Conservation (phyloP, 768 basidiomycete genomes). For the Crassisporium funariophilum region DNA sequence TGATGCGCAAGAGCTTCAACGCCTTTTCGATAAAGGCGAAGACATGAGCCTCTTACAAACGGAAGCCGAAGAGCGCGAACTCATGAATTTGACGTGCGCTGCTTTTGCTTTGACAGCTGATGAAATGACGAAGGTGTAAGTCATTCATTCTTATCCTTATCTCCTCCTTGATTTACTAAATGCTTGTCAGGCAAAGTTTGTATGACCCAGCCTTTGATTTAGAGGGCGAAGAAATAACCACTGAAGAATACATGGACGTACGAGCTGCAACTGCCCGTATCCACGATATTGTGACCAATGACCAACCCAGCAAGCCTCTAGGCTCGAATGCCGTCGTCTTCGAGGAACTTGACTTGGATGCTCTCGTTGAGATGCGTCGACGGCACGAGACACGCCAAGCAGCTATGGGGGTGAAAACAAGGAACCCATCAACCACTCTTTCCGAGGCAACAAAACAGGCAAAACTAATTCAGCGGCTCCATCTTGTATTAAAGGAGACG, state of each 20-base stretch:
- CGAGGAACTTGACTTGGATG: conserved; percentile 15
- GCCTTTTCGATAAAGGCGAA: not conserved
- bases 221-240: not conserved
- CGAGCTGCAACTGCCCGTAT: not conserved
- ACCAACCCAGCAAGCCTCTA: conserved; percentile 1
- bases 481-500: conserved; percentile 10
- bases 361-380: conserved; percentile 11
- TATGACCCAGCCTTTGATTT: not conserved
- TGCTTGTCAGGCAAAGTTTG: not conserved
- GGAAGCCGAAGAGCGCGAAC: not conserved
- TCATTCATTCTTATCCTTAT: not conserved
- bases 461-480: conserved; percentile 14
- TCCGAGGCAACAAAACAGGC: not conserved
- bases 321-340: conserved; percentile 1
- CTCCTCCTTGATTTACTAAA: not conserved
- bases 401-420: conserved; percentile 9
- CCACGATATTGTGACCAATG: not conserved
- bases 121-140: not conserved
- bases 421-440: not conserved
- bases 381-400: conserved; percentile 17
- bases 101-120: not conserved
- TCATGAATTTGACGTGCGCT: not conserved
- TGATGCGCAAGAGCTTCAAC: not conserved
- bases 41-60: not conserved
- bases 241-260: not conserved